Conservation (phyloP, 768 basidiomycete genomes). For the Floccularia luteovirens region DNA sequence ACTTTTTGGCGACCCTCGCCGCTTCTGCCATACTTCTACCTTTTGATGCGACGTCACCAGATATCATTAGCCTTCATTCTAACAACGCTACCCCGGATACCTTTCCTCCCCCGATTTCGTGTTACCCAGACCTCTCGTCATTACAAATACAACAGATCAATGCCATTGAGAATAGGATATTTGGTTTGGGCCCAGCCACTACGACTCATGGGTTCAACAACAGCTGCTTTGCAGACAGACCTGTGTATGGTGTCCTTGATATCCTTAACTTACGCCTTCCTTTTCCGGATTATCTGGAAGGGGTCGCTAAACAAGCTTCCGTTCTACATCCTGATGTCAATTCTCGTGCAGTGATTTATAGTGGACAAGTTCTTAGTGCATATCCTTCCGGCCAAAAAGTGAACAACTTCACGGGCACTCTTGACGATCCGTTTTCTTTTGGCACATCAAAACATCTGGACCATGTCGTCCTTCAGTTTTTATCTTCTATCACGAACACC, state of each 20-base stretch:
- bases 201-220: slow-evolving; percentile 31
- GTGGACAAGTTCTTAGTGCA: slow-evolving; percentile 40
- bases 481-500: slow-evolving; percentile 40
- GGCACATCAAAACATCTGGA: slow-evolving; percentile 47
- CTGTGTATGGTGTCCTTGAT: slow-evolving; percentile 58
- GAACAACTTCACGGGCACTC: slow-evolving; percentile 18
- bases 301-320: slow-evolving; percentile 41
- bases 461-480: slow-evolving; percentile 52
- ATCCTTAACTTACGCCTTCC: slow-evolving; percentile 51
- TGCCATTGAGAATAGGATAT: slow-evolving; percentile 41
- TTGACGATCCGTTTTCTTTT: slow-evolving; percentile 41
- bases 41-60: slow-evolving; percentile 42
- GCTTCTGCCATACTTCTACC: slow-evolving; percentile 45
- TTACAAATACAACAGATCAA: slow-evolving; percentile 33
- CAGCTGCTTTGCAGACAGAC: slow-evolving; percentile 47
- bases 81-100: slow-evolving; percentile 24
- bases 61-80: slow-evolving; percentile 32
- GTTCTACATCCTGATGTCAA: slow-evolving; percentile 33
- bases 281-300: slow-evolving; percentile 35
- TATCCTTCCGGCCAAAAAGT: slow-evolving; percentile 27
- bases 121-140: slow-evolving; percentile 44
- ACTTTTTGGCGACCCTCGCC: slow-evolving; percentile 39
- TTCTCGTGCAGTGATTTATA: slow-evolving; percentile 45
- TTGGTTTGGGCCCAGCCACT: slow-evolving; percentile 31
- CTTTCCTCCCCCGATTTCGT: slow-evolving; percentile 55